Evolutionary conservation across 805 yeast genomes (phyloP).

Genomic region (Teunomyces pallodes): DNA sequence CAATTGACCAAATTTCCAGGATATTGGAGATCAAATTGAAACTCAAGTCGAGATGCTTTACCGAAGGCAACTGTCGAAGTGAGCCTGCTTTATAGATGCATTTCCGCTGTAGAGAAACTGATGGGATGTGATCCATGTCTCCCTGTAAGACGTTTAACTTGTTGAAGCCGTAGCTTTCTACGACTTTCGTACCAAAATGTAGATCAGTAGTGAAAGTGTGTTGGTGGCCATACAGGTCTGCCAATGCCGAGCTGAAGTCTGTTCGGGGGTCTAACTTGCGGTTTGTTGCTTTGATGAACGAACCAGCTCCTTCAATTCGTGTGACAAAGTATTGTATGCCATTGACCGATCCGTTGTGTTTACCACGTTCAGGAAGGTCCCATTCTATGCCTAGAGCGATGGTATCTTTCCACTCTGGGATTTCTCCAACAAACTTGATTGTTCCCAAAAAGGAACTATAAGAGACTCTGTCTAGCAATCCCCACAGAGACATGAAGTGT

Average conservation of each 20-base stretch:
- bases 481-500: not conserved
- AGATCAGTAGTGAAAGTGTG: slow-evolving; percentile 25
- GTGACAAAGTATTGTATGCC: slow-evolving; percentile 55
- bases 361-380: slow-evolving; percentile 73
- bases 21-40: slow-evolving; percentile 52
- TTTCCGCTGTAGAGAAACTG: slow-evolving; percentile 49
- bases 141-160: slow-evolving; percentile 48
- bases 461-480: slow-evolving; percentile 3
- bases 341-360: slow-evolving; percentile 60
- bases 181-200: slow-evolving; percentile 53
- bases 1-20: slow-evolving; percentile 34
- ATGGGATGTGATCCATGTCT: slow-evolving; percentile 42
- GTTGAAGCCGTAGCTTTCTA: slow-evolving; percentile 67
- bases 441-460: slow-evolving; percentile 49
- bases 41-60: slow-evolving; percentile 52
- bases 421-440: slow-evolving; percentile 55
- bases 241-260: slow-evolving; percentile 50
- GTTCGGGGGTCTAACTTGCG: slow-evolving; percentile 25
- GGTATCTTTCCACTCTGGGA: slow-evolving; percentile 39
- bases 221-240: slow-evolving; percentile 41
- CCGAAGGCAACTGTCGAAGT: slow-evolving; percentile 18
- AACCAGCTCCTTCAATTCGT: slow-evolving; percentile 47
- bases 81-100: slow-evolving; percentile 24
- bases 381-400: slow-evolving; percentile 79
- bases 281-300: slow-evolving; percentile 55